These are phyloP conservation scores for Aspergillus carlsbadensis DNA, from an alignment of 495 filamentous ascomycete genomes.

Conservation along the genomic window DNA sequence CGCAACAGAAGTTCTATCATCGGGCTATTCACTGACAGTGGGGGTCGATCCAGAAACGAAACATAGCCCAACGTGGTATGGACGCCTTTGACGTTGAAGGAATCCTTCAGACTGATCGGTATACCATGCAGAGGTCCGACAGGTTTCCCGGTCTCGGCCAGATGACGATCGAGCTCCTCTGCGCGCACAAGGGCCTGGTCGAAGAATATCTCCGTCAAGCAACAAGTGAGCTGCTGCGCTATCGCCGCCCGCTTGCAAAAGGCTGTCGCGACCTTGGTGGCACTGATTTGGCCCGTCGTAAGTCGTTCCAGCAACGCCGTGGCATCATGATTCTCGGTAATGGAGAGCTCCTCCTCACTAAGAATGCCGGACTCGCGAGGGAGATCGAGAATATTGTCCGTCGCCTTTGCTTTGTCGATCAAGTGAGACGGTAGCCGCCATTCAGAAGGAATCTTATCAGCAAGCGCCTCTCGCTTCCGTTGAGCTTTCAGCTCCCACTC, in stretches of 20 bases:
- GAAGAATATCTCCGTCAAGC: constrained; percentile 60
- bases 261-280: constrained; percentile 50
- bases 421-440: constrained; percentile 33
- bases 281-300: constrained; percentile 34
- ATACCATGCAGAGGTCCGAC: constrained; percentile 63
- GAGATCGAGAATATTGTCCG: constrained; percentile 31
- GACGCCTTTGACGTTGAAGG: constrained; percentile 52
- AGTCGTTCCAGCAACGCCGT: constrained; percentile 35
- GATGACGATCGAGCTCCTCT: constrained; percentile 32
- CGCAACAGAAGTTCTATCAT: constrained; percentile 35
- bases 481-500: constrained; percentile 24
- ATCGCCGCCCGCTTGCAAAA: constrained; percentile 54
- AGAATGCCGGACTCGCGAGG: constrained; percentile 46
- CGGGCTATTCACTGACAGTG: constrained; percentile 34
- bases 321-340: constrained; percentile 54
- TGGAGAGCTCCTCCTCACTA: constrained; percentile 45
- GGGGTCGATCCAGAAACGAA: constrained; percentile 52
- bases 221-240: constrained; percentile 43
- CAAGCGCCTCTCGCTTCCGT: constrained; percentile 37
- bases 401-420: constrained; percentile 8
- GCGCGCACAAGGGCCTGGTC: constrained; percentile 33
- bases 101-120: constrained; percentile 65
- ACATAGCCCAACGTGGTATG: constrained; percentile 27
- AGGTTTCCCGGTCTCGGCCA: constrained; percentile 30
- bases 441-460: constrained; percentile 42